Conservation (phyloP, 768 basidiomycete genomes). For the Jaapia argillacea region DNA sequence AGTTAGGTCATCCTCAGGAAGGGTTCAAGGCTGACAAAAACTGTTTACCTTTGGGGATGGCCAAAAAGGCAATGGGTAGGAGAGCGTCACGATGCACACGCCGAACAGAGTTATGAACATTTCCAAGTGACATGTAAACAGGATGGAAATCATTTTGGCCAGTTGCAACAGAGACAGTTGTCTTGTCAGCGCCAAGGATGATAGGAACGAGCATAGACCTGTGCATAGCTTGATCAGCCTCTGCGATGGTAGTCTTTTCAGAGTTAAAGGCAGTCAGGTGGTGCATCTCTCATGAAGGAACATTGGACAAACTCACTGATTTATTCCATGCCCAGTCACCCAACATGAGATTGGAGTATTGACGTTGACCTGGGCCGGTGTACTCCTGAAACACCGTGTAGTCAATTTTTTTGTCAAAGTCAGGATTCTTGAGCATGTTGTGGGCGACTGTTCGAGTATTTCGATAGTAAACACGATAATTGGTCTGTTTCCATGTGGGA, state of each 20-base stretch:
- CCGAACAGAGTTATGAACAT: constrained; percentile 1
- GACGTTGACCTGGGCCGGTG: neutral
- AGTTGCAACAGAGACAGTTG: constrained; percentile 20
- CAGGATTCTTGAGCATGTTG: constrained; percentile 1
- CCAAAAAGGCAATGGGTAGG: constrained; percentile 5
- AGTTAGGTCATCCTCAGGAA: neutral
- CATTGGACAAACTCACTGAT: neutral
- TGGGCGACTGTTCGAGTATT: neutral
- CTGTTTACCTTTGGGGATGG: constrained; percentile 16
- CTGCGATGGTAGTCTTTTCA: neutral
- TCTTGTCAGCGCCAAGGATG: constrained; percentile 28
- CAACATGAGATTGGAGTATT: neutral
- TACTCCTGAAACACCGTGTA: constrained; percentile 1
- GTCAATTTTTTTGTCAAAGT: constrained; percentile 1
- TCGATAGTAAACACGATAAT: neutral
- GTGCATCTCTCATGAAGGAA: no score
- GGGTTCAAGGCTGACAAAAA: neutral
- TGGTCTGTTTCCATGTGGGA: neutral
- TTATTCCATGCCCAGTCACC: constrained; percentile 1
- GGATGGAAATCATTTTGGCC: constrained; percentile 10
- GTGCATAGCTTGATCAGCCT: neutral
- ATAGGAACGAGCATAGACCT: constrained; percentile 8
- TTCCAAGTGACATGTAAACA: constrained; percentile 8
- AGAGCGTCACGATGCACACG: constrained; percentile 3
- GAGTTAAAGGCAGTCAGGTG: no score